Percentiles rank a stretch among this genome's conserved stretches.
Evolutionary conservation across 257 asterid genomes (phyloP).

Genomic region (Nicotiana paniculata): DNA sequence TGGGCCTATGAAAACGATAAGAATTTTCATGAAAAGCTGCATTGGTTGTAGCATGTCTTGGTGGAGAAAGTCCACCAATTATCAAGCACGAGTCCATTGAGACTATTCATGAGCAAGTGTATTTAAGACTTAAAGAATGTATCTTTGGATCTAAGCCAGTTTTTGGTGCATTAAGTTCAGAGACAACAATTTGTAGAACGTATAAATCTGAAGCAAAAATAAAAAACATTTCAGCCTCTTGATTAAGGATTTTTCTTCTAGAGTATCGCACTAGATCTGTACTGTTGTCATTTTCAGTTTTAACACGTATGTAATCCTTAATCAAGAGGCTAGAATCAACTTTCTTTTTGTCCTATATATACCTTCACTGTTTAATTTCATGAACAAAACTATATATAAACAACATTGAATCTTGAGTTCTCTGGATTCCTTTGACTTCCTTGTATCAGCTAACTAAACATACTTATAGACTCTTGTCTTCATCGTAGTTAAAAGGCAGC

Average conservation of each 20-base stretch:
- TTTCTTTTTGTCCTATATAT: not conserved
- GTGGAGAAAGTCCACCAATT: not conserved
- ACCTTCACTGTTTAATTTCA: too few relatives aligned
- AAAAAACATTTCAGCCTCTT: not conserved
- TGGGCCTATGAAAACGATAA: not conserved
- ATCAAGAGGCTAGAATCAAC: not conserved
- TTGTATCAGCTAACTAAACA: not conserved
- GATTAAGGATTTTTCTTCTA: not conserved
- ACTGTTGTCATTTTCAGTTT: not conserved
- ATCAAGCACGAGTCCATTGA: not conserved
- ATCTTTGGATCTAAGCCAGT: too few relatives aligned
- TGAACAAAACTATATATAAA: too few relatives aligned
- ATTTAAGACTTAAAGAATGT: not conserved
- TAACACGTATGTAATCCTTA: not conserved
- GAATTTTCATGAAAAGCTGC: not conserved
- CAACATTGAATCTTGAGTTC: not conserved
- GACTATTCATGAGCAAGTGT: not conserved
- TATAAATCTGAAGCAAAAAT: too few relatives aligned
- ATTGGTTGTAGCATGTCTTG: not conserved
- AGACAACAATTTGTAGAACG: too few relatives aligned
- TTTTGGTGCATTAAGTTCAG: too few relatives aligned
- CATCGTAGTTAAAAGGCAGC: slow-evolving; percentile 71
- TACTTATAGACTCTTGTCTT: slow-evolving; percentile 27
- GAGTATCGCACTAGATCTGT: not conserved
- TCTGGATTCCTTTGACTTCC: not conserved